Evolutionary conservation across 1,284 basidiomycete species (phyloP).

Genomic region (Phlebopus sp.): DNA sequence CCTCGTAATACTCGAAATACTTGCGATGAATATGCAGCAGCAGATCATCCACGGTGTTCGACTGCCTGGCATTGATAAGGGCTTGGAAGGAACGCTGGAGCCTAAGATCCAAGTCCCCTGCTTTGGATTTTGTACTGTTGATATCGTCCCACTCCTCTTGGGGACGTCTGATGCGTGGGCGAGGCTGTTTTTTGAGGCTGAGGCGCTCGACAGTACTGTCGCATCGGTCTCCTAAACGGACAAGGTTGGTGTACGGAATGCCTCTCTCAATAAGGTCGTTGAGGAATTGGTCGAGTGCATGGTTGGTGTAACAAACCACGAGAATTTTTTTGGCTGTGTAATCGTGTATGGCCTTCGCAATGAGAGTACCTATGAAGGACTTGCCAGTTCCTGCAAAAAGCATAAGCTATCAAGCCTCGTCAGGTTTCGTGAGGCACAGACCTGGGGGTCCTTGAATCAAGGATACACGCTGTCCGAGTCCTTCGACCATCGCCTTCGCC

Average conservation of each 20-base stretch:
- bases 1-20: constrained; percentile 40
- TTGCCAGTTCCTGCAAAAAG: constrained; percentile 59
- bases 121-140: constrained; percentile 32
- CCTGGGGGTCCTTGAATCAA: constrained; percentile 69
- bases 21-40: constrained; percentile 46
- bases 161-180: constrained; percentile 17
- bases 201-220: constrained; percentile 44
- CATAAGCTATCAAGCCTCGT: constrained; percentile 2
- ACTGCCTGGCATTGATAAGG: constrained; percentile 24
- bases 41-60: constrained; percentile 29
- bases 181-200: constrained; percentile 35
- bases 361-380: constrained; percentile 62
- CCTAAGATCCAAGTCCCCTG: constrained; percentile 20
- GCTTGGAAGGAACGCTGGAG: constrained; percentile 34
- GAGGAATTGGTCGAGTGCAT: constrained; percentile 65
- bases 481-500: constrained; percentile 45
- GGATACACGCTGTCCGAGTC: constrained; percentile 51
- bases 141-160: constrained; percentile 41
- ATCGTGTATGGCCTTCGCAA: constrained; percentile 56
- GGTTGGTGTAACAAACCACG: constrained; percentile 67
- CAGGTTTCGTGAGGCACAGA: constrained; percentile 23
- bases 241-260: constrained; percentile 44
- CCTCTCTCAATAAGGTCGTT: constrained; percentile 57
- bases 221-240: constrained; percentile 58
- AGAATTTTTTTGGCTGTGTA: constrained; percentile 47